Evolutionary conservation across 1,284 basidiomycete species (phyloP).

Genomic region (Ganoderma sinense): DNA sequence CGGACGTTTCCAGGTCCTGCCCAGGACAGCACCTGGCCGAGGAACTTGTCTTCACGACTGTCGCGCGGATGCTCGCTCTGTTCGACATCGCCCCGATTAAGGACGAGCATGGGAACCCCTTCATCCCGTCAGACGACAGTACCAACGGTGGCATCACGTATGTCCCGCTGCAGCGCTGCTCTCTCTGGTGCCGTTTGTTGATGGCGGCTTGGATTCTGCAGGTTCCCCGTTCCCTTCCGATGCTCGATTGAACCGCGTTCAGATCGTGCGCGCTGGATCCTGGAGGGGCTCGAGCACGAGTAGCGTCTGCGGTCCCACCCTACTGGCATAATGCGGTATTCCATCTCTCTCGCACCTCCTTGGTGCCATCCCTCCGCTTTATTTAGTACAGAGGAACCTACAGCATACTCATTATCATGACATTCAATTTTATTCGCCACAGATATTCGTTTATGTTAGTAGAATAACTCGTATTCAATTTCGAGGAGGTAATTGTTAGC

Average conservation of each 20-base stretch:
- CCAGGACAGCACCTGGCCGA: constrained; percentile 51
- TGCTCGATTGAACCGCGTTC: constrained; percentile 16
- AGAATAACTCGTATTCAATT: too few relatives aligned
- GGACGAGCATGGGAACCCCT: constrained; percentile 21
- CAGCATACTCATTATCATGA: too few relatives aligned
- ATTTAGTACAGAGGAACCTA: too few relatives aligned
- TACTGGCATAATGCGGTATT: too few relatives aligned
- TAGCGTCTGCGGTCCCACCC: not conserved
- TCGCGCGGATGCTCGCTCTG: constrained; percentile 48
- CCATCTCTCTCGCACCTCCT: not conserved
- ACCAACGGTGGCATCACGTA: constrained; percentile 21
- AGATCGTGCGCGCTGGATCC: constrained; percentile 3
- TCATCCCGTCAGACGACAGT: constrained; percentile 21
- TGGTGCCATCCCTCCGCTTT: too few relatives aligned
- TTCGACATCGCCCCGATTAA: constrained; percentile 45
- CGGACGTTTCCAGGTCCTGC: constrained; percentile 41
- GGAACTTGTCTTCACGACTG: constrained; percentile 48
- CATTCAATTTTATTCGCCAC: too few relatives aligned
- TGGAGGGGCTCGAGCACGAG: constrained; percentile 4
- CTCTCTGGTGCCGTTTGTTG: not conserved
- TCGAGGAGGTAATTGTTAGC: too few relatives aligned
- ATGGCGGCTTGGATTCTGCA: not conserved
- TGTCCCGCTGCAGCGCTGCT: not conserved
- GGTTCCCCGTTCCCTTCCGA: constrained; percentile 17
- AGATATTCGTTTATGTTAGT: too few relatives aligned